Conservation (phyloP, 345 rosid genomes). For the Lepidium aucheri region DNA sequence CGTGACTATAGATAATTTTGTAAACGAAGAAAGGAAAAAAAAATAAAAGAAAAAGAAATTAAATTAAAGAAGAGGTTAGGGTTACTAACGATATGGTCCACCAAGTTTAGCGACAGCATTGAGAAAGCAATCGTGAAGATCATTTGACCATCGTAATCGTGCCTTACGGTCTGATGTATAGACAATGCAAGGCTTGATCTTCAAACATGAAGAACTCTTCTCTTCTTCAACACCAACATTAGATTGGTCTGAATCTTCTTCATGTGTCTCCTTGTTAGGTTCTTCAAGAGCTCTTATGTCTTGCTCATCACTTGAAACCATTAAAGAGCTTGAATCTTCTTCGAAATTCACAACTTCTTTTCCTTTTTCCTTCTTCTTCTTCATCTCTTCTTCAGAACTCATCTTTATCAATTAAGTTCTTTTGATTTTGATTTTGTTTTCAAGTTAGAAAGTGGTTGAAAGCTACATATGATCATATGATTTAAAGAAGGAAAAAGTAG, state of each 20-base stretch:
- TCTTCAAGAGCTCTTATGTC: not conserved
- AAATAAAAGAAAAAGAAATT: not conserved
- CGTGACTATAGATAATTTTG: too few relatives aligned
- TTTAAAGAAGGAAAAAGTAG: not conserved
- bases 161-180: slow-evolving; percentile 21
- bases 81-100: slow-evolving; percentile 22
- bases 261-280: not conserved
- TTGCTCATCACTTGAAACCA: slow-evolving; percentile 5
- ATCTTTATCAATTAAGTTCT: not conserved
- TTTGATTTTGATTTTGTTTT: not conserved
- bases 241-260: not conserved
- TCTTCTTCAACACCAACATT: not conserved
- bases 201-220: slow-evolving; percentile 13
- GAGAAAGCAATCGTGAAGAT: slow-evolving; percentile 22
- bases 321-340: not conserved
- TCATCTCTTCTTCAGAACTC: slow-evolving; percentile 9
- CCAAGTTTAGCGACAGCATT: slow-evolving; percentile 16
- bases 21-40: not conserved
- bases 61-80: not conserved
- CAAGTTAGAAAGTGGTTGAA: not conserved
- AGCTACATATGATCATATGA: not conserved
- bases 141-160: slow-evolving; percentile 21
- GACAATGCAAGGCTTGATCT: slow-evolving; percentile 15
- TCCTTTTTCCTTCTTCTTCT: slow-evolving; percentile 20
- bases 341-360: not conserved